Evolutionary conservation across 768 basidiomycete genomes (phyloP).

Genomic region (Termitomyces sp.): DNA sequence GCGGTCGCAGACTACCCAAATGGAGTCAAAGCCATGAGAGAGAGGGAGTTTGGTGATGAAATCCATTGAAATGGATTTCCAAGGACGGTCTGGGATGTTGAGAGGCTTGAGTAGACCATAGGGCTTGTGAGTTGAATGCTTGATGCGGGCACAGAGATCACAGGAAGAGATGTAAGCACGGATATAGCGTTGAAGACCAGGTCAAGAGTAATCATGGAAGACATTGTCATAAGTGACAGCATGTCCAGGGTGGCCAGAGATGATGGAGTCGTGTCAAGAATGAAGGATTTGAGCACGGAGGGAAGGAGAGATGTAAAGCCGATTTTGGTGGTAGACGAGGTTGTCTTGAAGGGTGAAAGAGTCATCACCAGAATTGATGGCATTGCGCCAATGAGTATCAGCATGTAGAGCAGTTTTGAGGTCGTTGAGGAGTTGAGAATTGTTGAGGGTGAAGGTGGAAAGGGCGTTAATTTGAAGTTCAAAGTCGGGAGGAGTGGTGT

Average conservation of each 20-base stretch:
- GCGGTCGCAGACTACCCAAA: too few species aligned
- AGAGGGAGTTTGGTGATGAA: constrained; percentile 39
- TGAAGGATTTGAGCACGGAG: constrained; percentile 8
- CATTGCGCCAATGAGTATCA: too few species aligned
- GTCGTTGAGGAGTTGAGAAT: too few species aligned
- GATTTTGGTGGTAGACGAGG: constrained; percentile 21
- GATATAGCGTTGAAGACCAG: constrained; percentile 19
- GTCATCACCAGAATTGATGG: too few species aligned
- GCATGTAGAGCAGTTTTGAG: constrained; percentile 16
- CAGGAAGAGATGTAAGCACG: constrained; percentile 30
- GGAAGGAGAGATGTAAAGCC: constrained; percentile 16
- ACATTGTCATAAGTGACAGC: too few species aligned
- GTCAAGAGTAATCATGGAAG: constrained; percentile 46
- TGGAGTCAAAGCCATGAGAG: too few species aligned
- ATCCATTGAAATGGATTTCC: constrained; percentile 37
- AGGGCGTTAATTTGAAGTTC: neutral
- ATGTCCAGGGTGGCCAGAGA: too few species aligned
- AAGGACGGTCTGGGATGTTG: too few species aligned
- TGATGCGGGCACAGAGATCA: constrained; percentile 26
- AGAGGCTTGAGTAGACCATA: constrained; percentile 34
- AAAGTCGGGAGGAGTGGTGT: neutral
- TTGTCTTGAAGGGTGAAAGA: constrained; percentile 17
- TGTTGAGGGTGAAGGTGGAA: constrained; percentile 21
- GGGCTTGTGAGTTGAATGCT: too few species aligned
- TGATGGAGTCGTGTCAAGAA: constrained; percentile 30